Percentiles rank a stretch among this genome's conserved stretches.
These are phyloP conservation scores for Lichtheimia ramosa DNA, from an alignment of 371 early-diverging fungal species.

Conservation along the genomic window DNA sequence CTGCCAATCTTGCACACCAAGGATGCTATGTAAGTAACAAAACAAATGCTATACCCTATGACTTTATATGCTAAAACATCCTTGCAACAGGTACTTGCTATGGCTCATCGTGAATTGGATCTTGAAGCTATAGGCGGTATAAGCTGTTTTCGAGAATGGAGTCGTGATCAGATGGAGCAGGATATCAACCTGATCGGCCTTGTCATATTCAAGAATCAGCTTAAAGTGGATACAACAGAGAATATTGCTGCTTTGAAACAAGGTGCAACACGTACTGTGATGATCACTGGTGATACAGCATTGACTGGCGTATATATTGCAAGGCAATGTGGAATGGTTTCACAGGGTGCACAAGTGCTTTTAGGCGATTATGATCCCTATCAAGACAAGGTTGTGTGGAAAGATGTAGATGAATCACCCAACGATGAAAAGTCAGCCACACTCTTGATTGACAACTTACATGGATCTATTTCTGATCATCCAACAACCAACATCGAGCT, in stretches of 20 bases:
- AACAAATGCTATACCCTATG: no score
- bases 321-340: constrained; percentile 30
- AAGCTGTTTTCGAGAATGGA: constrained; percentile 27
- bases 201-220: constrained; percentile 79
- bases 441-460: background rate
- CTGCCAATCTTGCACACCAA: constrained; percentile 57
- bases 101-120: constrained; percentile 55
- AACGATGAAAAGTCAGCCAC: constrained; percentile 10
- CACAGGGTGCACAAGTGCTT: constrained; percentile 44
- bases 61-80: background rate
- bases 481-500: constrained; percentile 43
- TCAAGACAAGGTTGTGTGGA: constrained; percentile 50
- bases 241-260: constrained; percentile 70
- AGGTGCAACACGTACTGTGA: constrained; percentile 78
- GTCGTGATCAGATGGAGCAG: constrained; percentile 66
- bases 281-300: constrained; percentile 94
- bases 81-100: constrained; percentile 41
- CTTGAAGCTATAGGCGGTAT: constrained; percentile 37
- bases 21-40: constrained; percentile 67
- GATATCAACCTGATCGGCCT: constrained; percentile 64
- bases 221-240: constrained; percentile 71
- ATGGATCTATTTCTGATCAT: constrained; percentile 1
- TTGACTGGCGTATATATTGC: constrained; percentile 79
- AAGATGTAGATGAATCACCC: constrained; percentile 10
- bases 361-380: constrained; percentile 63